These are phyloP conservation scores for Coleophoma crateriformis DNA, from an alignment of 2,329 filamentous ascomycete species.

Conservation along the genomic window DNA sequence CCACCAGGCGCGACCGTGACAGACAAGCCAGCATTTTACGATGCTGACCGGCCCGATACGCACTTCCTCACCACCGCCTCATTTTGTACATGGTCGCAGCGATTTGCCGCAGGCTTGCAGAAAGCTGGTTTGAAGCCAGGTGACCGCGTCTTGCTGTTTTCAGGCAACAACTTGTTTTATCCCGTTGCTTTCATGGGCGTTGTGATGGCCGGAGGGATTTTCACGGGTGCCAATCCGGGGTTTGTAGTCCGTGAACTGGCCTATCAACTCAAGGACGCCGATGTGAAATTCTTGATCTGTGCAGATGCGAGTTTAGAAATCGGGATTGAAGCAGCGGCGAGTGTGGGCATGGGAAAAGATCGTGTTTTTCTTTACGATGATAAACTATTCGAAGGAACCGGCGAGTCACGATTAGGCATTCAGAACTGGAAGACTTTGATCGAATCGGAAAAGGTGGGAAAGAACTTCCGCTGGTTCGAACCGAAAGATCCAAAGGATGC, in stretches of 20 bases:
- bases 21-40: conserved; percentile 48
- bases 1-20: conserved; percentile 37
- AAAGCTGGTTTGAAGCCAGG: conserved; percentile 59
- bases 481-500: conserved; percentile 30
- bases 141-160: conserved; percentile 69
- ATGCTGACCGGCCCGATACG: conserved; percentile 61
- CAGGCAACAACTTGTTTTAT: conserved; percentile 69
- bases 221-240: conserved; percentile 69
- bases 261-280: conserved; percentile 69
- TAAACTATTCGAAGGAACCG: conserved; percentile 36
- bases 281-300: conserved; percentile 62
- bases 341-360: conserved; percentile 46
- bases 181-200: conserved; percentile 66
- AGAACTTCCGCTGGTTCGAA: conserved; percentile 52
- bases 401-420: conserved; percentile 33
- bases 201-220: conserved; percentile 73
- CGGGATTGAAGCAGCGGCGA: conserved; percentile 59
- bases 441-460: conserved; percentile 42
- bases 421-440: conserved; percentile 62
- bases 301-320: conserved; percentile 53
- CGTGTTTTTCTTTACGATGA: conserved; percentile 64
- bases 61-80: conserved; percentile 58
- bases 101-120: conserved; percentile 63
- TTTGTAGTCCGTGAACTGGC: conserved; percentile 68
- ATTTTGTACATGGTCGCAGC: conserved; percentile 67